These are phyloP conservation scores for Moelleriella libera DNA, from an alignment of 2,329 filamentous ascomycete genomes.

Conservation along the genomic window DNA sequence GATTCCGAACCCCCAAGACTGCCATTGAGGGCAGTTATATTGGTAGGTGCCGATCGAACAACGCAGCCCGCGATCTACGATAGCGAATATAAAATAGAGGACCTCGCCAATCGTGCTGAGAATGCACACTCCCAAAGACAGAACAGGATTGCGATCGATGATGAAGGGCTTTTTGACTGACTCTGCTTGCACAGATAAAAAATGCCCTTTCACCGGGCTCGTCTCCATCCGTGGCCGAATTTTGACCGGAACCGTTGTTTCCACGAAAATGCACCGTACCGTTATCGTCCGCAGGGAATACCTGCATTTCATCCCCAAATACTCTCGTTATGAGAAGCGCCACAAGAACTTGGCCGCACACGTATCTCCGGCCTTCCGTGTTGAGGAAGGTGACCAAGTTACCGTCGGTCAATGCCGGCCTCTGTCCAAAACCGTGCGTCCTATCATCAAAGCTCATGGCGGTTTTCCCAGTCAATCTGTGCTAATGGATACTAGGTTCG, in stretches of 20 bases:
- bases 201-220: conserved; percentile 98
- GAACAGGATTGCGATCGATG: background rate
- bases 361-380: conserved; percentile 99
- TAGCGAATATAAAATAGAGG: too few species aligned
- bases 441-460: too few species aligned
- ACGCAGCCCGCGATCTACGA: background rate
- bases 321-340: conserved; percentile 99
- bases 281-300: conserved; percentile 99
- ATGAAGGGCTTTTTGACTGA: background rate
- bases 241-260: conserved; percentile 96
- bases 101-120: background rate
- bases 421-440: conserved; percentile 95
- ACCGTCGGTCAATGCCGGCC: conserved; percentile 99
- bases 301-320: conserved; percentile 99
- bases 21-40: conserved; percentile 99
- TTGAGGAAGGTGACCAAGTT: conserved; percentile 98
- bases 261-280: conserved; percentile 99
- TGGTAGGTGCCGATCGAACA: conserved; percentile 50
- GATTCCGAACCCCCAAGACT: conserved; percentile 96
- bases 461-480: background rate
- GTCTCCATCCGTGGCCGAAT: conserved; percentile 99
- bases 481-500: conserved; percentile 52
- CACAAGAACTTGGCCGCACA: conserved; percentile 99
- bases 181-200: conserved; percentile 65
- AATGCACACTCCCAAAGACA: background rate